Evolutionary conservation across 2,329 filamentous ascomycete genomes (phyloP).

Genomic region (Exophiala viscosa): DNA sequence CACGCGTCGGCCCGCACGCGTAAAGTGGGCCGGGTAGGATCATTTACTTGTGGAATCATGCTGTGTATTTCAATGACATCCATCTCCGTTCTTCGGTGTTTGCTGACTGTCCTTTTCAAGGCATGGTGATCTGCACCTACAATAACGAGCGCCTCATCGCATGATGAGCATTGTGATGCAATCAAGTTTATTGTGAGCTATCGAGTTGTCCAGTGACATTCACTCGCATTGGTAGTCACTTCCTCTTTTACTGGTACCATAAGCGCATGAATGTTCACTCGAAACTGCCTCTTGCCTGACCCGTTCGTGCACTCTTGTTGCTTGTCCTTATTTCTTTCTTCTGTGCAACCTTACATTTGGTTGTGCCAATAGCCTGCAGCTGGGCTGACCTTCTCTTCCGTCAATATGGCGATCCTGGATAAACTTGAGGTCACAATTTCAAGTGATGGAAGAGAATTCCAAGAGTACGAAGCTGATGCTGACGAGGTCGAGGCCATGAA

Average conservation of each 20-base stretch:
- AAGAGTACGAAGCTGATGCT: not conserved
- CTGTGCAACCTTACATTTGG: too few species aligned
- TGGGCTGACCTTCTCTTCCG: not conserved
- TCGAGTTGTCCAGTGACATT: too few species aligned
- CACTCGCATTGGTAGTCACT: too few species aligned
- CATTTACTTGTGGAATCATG: not conserved
- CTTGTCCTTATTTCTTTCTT: too few species aligned
- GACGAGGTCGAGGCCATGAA: not conserved
- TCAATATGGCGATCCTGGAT: conserved; percentile 9
- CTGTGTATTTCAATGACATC: not conserved
- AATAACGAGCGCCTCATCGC: too few species aligned
- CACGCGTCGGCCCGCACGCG: not conserved
- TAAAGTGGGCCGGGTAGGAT: not conserved
- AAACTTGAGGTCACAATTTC: conserved; percentile 8
- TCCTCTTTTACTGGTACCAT: too few species aligned
- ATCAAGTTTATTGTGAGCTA: too few species aligned
- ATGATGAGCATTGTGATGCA: too few species aligned
- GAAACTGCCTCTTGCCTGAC: too few species aligned
- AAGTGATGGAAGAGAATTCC: not conserved
- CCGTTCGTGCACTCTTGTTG: too few species aligned
- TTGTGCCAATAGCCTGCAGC: too few species aligned
- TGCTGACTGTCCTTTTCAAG: not conserved
- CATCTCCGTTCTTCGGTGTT: not conserved
- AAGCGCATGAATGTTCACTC: too few species aligned
- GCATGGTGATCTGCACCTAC: not conserved